A percentile compares a stretch with the other conserved stretches of the same genome.
phyloP scores from a whole-genome alignment of 225 moss, liverwort and hornwort genomes.

The Polytrichum formosum region DNA sequence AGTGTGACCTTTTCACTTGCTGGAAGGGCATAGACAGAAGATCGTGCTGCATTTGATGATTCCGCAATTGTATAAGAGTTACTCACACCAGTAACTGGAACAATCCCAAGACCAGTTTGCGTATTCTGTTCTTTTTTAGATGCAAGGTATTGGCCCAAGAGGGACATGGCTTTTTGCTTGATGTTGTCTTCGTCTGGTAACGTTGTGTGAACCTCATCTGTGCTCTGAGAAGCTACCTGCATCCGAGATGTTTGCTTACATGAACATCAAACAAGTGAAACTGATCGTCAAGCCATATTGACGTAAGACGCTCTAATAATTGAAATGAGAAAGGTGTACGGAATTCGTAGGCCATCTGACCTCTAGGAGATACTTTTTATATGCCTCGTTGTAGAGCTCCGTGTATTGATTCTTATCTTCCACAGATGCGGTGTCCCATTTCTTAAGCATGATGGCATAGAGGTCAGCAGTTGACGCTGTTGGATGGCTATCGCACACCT shows the following conservation, averaged over 20 bases:
- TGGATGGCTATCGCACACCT: conserved; percentile 20
- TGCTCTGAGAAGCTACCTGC: conserved; percentile 12
- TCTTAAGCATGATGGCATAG: conserved; percentile 12
- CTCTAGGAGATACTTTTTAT: conserved; percentile 8
- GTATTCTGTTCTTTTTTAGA: conserved; percentile 4
- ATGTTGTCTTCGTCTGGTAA: conserved; percentile 2
- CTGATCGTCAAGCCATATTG: neutral
- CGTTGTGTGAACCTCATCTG: conserved; percentile 6
- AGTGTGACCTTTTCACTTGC: too few species aligned
- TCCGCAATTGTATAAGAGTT: too few species aligned
- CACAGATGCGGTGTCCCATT: conserved; percentile 3
- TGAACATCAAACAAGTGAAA: neutral
- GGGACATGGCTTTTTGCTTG: conserved; percentile 23
- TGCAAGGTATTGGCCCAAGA: conserved; percentile 17
- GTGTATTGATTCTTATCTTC: conserved; percentile 4
- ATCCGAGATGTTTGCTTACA: neutral
- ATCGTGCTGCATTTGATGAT: too few species aligned
- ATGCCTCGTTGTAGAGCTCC: conserved; percentile 4
- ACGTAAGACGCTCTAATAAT: neutral
- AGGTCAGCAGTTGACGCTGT: conserved; percentile 12
- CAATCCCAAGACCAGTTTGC: too few species aligned
- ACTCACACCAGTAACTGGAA: too few species aligned
- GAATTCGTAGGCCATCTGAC: neutral
- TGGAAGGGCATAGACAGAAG: too few species aligned
- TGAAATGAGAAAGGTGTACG: too few species aligned